Evolutionary conservation across 2,329 filamentous ascomycete genomes (phyloP).

Genomic region (Zalaria sp.): DNA sequence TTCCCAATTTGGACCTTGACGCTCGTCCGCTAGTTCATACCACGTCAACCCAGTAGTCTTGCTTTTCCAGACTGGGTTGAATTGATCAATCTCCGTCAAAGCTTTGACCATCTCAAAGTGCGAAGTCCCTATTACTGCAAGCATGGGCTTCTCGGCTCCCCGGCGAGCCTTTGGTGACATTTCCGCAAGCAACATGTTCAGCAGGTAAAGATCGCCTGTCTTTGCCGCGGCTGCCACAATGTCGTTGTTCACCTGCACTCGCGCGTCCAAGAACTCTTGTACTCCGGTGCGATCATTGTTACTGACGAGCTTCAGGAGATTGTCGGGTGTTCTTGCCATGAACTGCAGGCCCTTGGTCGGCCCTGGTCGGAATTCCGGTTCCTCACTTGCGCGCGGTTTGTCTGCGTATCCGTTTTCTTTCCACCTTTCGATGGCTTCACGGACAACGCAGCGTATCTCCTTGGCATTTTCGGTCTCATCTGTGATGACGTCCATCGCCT

Average conservation of each 20-base stretch:
- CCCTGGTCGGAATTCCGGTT: constrained; percentile 22
- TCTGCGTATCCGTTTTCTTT: constrained; percentile 23
- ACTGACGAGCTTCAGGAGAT: constrained; percentile 31
- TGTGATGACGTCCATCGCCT: constrained; percentile 68
- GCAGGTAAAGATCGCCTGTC: constrained; percentile 77
- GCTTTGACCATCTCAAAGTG: constrained; percentile 69
- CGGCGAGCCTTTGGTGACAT: constrained; percentile 43
- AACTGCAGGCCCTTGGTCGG: constrained; percentile 29
- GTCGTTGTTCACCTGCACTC: constrained; percentile 50
- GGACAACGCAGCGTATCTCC: constrained; percentile 40
- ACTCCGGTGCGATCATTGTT: constrained; percentile 35
- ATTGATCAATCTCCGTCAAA: constrained; percentile 33
- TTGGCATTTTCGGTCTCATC: constrained; percentile 74
- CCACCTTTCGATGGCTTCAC: constrained; percentile 30
- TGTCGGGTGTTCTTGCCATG: constrained; percentile 35
- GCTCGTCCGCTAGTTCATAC: constrained; percentile 70
- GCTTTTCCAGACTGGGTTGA: constrained; percentile 65
- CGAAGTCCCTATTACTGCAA: constrained; percentile 80
- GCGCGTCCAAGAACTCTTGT: constrained; percentile 30
- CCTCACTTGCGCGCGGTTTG: constrained; percentile 34
- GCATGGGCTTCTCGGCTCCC: constrained; percentile 80
- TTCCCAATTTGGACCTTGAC: constrained; percentile 78
- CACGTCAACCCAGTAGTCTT: constrained; percentile 63
- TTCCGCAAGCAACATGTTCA: constrained; percentile 52
- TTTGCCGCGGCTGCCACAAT: constrained; percentile 83